Evolutionary conservation across 192 early-diverging fungal genomes (phyloP).

Genomic region (Coemansia furcata): DNA sequence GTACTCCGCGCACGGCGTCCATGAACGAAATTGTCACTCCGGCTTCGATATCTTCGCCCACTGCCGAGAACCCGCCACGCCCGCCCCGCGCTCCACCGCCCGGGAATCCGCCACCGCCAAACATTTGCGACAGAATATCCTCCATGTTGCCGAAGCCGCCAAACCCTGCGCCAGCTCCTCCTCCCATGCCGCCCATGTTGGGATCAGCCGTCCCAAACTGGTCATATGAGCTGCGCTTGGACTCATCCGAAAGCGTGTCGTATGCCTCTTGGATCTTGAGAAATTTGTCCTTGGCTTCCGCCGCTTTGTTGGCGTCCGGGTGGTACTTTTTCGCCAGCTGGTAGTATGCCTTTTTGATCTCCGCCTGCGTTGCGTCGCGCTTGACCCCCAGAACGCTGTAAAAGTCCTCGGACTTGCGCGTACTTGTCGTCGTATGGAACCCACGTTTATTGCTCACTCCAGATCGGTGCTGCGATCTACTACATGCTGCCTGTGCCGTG

Average conservation of each 20-base stretch:
- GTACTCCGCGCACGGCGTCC: slow-evolving; percentile 83
- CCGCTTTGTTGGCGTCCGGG: slow-evolving; percentile 95
- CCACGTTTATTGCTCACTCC: slow-evolving; percentile 6
- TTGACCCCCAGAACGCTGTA: slow-evolving; percentile 85
- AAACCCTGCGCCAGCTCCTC: slow-evolving; percentile 52
- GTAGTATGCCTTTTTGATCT: slow-evolving; percentile 99
- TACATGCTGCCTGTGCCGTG: neutral
- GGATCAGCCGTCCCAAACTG: slow-evolving; percentile 73
- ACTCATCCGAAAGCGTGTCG: slow-evolving; percentile 90
- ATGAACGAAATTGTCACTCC: slow-evolving; percentile 76
- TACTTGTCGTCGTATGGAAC: slow-evolving; percentile 32
- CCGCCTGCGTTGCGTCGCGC: slow-evolving; percentile 71
- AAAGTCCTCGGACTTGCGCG: slow-evolving; percentile 62
- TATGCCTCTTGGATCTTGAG: slow-evolving; percentile 97
- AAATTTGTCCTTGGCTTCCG: slow-evolving; percentile 92
- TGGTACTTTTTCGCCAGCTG: slow-evolving; percentile 94
- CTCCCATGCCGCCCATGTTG: slow-evolving; percentile 40
- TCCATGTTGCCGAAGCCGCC: slow-evolving; percentile 54
- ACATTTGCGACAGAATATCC: slow-evolving; percentile 73
- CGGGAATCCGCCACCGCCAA: slow-evolving; percentile 59
- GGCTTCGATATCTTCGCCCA: slow-evolving; percentile 67
- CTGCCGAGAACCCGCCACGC: slow-evolving; percentile 28
- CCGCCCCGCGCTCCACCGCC: slow-evolving; percentile 43
- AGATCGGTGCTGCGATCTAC: neutral
- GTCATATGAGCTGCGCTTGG: slow-evolving; percentile 90